phyloP scores from a whole-genome alignment of 1,284 basidiomycete genomes.

The Ganoderma sinense region DNA sequence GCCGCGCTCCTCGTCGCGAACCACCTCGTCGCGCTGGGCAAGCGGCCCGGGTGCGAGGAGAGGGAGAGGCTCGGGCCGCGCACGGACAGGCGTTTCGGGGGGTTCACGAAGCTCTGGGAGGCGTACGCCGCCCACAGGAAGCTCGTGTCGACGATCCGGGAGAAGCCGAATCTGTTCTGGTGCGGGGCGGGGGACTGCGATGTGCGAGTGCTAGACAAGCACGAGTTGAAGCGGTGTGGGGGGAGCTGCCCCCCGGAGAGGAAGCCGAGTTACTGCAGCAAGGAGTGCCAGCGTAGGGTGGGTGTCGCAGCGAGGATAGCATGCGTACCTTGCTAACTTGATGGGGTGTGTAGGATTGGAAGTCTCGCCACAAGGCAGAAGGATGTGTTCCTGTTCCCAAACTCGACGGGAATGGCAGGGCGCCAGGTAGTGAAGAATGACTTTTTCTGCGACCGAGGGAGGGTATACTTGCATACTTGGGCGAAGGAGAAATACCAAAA shows the following conservation, averaged over 20 bases:
- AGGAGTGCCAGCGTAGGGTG: slow-evolving; percentile 17
- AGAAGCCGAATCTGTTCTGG: neutral
- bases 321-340: neutral
- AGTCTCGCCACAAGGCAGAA: neutral
- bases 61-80: neutral
- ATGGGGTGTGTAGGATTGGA: neutral
- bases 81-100: neutral
- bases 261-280: slow-evolving; percentile 20
- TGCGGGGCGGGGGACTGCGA: slow-evolving; percentile 13
- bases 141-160: neutral
- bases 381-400: neutral
- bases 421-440: neutral
- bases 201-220: slow-evolving; percentile 4
- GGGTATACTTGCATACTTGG: too few relatives aligned
- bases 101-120: neutral
- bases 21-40: neutral
- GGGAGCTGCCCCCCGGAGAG: slow-evolving; percentile 15
- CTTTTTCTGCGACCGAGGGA: too few relatives aligned
- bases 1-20: neutral
- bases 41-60: neutral
- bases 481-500: too few relatives aligned
- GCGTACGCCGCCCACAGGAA: neutral
- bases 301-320: neutral
- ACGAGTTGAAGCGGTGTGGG: slow-evolving; percentile 2
- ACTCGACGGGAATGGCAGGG: neutral